Evolutionary conservation across 2,329 filamentous ascomycete genomes (phyloP).

Genomic region (Lachnellula arida): DNA sequence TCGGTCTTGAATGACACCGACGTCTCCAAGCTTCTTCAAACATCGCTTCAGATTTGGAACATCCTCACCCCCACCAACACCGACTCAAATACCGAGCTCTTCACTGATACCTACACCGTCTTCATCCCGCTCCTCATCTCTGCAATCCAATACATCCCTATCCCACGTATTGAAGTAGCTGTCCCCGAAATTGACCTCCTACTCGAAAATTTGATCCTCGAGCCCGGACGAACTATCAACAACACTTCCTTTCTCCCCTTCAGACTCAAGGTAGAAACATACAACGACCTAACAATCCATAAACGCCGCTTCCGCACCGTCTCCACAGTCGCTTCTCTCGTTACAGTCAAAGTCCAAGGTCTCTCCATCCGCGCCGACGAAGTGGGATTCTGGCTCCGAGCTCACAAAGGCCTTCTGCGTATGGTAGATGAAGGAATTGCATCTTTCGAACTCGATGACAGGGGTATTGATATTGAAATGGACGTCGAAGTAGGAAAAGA

Average conservation of each 20-base stretch:
- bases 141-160: conserved; percentile 79
- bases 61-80: conserved; percentile 64
- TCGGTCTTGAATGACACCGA: conserved; percentile 69
- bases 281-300: conserved; percentile 80
- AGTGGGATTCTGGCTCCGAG: conserved; percentile 82
- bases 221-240: conserved; percentile 81
- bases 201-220: conserved; percentile 84
- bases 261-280: conserved; percentile 72
- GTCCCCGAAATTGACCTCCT: conserved; percentile 80
- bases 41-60: conserved; percentile 61
- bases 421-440: conserved; percentile 80
- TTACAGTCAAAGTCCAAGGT: conserved; percentile 76
- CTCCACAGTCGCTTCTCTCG: conserved; percentile 58
- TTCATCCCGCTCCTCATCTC: conserved; percentile 76
- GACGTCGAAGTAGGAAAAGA: conserved; percentile 81
- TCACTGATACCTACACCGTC: conserved; percentile 71
- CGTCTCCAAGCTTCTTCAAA: conserved; percentile 63
- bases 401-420: conserved; percentile 70
- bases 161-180: conserved; percentile 83
- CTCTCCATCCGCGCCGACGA: conserved; percentile 81
- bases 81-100: conserved; percentile 63
- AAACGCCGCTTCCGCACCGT: conserved; percentile 69
- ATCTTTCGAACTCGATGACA: conserved; percentile 78
- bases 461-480: conserved; percentile 80
- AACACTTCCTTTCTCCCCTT: conserved; percentile 86